Evolutionary conservation across 345 rosid genomes (phyloP), one percentile per base, ranked within the genome.

Genomic region (Boechera divaricarpa): DNA sequence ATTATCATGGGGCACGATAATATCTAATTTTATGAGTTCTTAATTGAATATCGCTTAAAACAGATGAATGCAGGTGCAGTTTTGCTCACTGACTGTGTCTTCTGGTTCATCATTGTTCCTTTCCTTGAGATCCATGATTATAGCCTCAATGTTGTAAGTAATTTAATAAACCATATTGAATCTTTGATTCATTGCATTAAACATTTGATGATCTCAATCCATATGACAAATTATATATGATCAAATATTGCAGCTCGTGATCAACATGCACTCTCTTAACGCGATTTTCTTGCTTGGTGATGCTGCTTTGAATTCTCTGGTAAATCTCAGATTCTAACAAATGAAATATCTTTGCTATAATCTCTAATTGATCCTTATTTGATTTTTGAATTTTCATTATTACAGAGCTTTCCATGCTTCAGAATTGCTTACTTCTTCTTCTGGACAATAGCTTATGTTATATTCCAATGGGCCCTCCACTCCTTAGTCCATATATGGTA

Each of bases 51-150:
- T 62, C 7, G 54, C 47, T 56, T 57, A 39, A 52, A 75, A 67
- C 89, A 96, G 99, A 88, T 93, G 85, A 93, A 85, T 86, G 99
- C 98, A 18, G 98, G 99, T n/a, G 96, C 98, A 35, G 99, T 96
- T 67, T 59, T 96, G 87, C 90, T 96, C 49, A 96, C 99, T 5
- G 99, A 96, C 75, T 87, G 85, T 72, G 92, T 93, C 71, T 96
- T 96, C 70, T 96, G 99, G 98, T 84, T 96, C 86, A 82, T 93
- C 75, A 80, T 96, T 53, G 94, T 90, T 51, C 99, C 99, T 11
- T 91, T 92, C 79, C 97, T 92, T 58, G 89, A 87, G 70, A 80
- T 86, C 56, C 91, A 87, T 54, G 91, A 93, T 68, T 90, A 88
- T 72, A 79, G 81, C 29, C 83, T 96, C 41, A 93, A 83, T 66